These are phyloP conservation scores for Gelatoporia subvermispora DNA, from an alignment of 768 basidiomycete genomes.

Conservation along the genomic window DNA sequence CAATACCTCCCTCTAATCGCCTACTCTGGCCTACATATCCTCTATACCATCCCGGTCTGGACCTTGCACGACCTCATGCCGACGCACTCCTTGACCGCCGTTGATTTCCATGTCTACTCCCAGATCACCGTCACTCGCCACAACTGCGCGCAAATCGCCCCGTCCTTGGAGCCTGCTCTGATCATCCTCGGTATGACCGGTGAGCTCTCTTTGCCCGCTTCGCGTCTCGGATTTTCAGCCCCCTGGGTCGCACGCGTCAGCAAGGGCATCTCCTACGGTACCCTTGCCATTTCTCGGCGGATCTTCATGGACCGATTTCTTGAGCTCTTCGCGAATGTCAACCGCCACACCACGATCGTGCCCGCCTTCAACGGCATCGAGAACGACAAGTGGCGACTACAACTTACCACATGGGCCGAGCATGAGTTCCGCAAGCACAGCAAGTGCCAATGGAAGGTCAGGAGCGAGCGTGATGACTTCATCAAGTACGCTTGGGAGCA, in stretches of 20 bases:
- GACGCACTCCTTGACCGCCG: slow-evolving; percentile 13
- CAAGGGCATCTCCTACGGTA: slow-evolving; percentile 20
- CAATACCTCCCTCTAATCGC: slow-evolving; percentile 20
- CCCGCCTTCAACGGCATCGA: slow-evolving; percentile 18
- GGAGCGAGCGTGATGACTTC: slow-evolving; percentile 6
- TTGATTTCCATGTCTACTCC: slow-evolving; percentile 21
- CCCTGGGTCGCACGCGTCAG: slow-evolving; percentile 18
- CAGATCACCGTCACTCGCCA: slow-evolving; percentile 14
- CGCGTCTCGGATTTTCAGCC: slow-evolving; percentile 15
- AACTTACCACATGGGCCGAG: slow-evolving; percentile 22
- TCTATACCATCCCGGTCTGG: slow-evolving; percentile 22
- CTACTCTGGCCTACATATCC: slow-evolving; percentile 18
- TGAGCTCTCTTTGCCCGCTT: slow-evolving; percentile 11
- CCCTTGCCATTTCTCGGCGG: slow-evolving; percentile 18
- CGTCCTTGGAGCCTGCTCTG: slow-evolving; percentile 17
- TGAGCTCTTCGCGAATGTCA: slow-evolving; percentile 20
- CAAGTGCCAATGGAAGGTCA: slow-evolving; percentile 13
- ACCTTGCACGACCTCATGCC: background rate
- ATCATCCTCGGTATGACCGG: slow-evolving; percentile 23
- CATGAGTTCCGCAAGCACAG: slow-evolving; percentile 17
- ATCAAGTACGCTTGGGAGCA: slow-evolving; percentile 24
- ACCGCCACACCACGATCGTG: slow-evolving; percentile 24
- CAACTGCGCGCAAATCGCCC: slow-evolving; percentile 11
- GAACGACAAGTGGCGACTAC: slow-evolving; percentile 17
- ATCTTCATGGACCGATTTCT: slow-evolving; percentile 24